Conservation (phyloP, 2,329 filamentous ascomycete genomes). For the Neonectria ditissima region DNA sequence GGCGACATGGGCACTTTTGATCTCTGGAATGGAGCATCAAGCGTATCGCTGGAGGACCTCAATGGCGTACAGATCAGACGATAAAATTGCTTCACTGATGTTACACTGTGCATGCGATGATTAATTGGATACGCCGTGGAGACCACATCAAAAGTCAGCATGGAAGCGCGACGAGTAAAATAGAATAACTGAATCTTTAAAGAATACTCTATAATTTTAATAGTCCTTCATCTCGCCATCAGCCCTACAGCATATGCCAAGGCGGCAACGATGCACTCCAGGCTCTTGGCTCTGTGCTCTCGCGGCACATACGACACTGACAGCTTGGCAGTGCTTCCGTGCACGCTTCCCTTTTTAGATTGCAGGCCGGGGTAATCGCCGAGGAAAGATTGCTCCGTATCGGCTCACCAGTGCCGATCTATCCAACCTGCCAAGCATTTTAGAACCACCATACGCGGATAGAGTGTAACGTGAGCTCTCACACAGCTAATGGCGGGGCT, state of each 20-base stretch:
- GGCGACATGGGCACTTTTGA: conserved; percentile 18
- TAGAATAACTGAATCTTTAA: too few species aligned
- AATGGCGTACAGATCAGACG: background rate
- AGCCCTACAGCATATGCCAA: background rate
- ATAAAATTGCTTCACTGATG: background rate
- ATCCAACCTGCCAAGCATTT: conserved; percentile 9
- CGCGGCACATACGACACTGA: background rate
- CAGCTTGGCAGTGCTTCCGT: background rate
- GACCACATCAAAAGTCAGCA: background rate
- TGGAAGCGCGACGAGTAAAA: background rate
- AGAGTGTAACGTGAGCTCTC: background rate
- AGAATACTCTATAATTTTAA: background rate
- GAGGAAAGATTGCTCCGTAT: background rate
- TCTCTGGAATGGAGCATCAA: background rate
- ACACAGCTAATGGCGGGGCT: background rate
- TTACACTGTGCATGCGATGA: background rate
- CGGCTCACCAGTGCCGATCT: conserved; percentile 15
- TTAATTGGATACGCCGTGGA: background rate
- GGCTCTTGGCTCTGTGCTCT: conserved; percentile 2
- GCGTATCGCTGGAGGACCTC: background rate
- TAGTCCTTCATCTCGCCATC: background rate
- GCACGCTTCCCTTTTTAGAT: background rate
- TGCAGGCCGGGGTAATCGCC: background rate
- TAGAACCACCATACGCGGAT: background rate
- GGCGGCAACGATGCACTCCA: background rate